Evolutionary conservation across 2,329 filamentous ascomycete species (phyloP), one percentile per base, ranked within the genome.

Genomic region (Ramularia endophylla): DNA sequence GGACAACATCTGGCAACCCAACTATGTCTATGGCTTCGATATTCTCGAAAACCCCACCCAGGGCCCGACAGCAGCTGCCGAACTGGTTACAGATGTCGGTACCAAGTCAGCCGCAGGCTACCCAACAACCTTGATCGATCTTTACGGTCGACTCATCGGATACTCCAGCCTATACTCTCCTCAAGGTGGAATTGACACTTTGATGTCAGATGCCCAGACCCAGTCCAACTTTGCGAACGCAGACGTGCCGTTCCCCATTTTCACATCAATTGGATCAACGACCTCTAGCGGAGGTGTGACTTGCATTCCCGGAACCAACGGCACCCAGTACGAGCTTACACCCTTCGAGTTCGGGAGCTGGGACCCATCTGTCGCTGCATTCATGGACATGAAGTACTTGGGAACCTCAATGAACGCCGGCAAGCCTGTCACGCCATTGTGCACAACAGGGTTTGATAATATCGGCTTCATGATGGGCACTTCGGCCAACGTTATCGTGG

Each of bases 331-430:
- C 53, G 80, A 83, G 53, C 76, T 82, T 59, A 73, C 68, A 46
- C 77, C 80, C 2, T 82, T 70, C 60, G 80, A 83, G 58, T 74
- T 82, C 47, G 80, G 80, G 46, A 74, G 71, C 13, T 83, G 72
- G 63, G 80, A 83, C 56, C 65, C 66, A 0, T 75, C 73, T 7
- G 67, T 78, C 3, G 68, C 63, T 32, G 78, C 76, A 29, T 83
- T 83, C 54, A 74, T 67, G 8, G 75, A 72, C 3, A 75, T 74
- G 2, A 59, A 68, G 41, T 83, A 77, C 54, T 65, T 81, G 7
- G 80, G 76, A 16, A 78, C 77, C 37, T 67, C 72, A 47, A 73
- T 83, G 46, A 61, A 61, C 47, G 63, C 65, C 38, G 79, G 79
- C 47, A 32, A 37, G 1, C 57, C 65, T 2, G 36, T 41, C 8